Base-by-base conservation (phyloP, 345 rosid genomes). In the Cardiospermum halicacabum region DNA sequence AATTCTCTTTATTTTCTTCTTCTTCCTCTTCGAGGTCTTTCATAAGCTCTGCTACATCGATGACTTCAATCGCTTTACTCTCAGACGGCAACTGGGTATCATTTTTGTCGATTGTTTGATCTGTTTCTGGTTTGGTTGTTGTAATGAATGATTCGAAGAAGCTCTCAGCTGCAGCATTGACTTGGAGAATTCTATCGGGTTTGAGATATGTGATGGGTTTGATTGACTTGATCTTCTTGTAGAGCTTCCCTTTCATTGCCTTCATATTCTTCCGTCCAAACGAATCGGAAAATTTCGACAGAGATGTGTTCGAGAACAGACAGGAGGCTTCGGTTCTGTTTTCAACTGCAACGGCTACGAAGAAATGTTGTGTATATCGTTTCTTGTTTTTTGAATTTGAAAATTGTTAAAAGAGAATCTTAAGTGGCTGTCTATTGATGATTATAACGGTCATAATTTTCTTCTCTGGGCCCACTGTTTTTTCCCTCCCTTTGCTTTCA, bases 341-440 rank as follows among this genome's bases (percentile, higher is more conserved):
- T 66, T 67, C 64, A 37, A 42, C 58, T 72, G 65, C 88, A 86
- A 91, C 93, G 96, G 97, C 89, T 91, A 84, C 79, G n/a, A n/a
- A n/a, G n/a, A 74, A 77, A 84, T 76, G 76, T 62, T 66, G 62
- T 11, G 0, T 32, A 32, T 34, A 5, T 34, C 9, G 1, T 1
- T 3, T 2, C 9, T 34, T 9, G 15, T 18, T 48, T 7, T 69
- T 13, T 68, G 53, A 11, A 40, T 72, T 81, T 75, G 60, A 39
- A 79, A 69, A 50, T 77, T n/a, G n/a, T 51, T 32, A 30, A 64
- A 70, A 34, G 9, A 34, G 39, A 34, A 11, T 3, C 10, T 11
- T 34, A 34, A 34, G 39, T 34, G 9, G 37, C 37, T n/a, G 2
- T 4, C 7, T 1, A 32, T 4, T 4, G 1, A 34, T 34, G 39